A percentile compares a stretch with the other conserved stretches of the same genome.
These are phyloP conservation scores for Anethum foeniculum DNA, from an alignment of 140 eudicot species.

Conservation along the genomic window DNA sequence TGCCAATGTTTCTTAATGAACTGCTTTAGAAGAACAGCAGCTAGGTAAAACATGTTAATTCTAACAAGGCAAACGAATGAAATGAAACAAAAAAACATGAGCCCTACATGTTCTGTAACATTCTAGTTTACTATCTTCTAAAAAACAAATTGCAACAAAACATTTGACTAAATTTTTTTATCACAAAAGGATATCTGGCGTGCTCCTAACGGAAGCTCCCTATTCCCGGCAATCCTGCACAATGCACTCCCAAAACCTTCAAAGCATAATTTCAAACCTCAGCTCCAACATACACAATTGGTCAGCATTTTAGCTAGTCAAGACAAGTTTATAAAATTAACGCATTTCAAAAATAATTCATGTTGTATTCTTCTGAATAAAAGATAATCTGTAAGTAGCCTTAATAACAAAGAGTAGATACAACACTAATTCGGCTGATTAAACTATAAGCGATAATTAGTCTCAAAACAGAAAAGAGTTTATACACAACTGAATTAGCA, in stretches of 20 bases:
- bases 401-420: too few species aligned
- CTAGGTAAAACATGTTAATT: conserved; percentile 56
- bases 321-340: neutral
- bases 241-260: conserved; percentile 91
- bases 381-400: too few species aligned
- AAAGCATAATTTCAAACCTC: conserved; percentile 7
- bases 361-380: neutral
- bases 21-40: conserved; percentile 85
- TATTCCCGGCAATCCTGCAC: conserved; percentile 70
- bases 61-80: conserved; percentile 25
- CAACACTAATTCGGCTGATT: neutral
- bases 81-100: neutral
- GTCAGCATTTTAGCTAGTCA: neutral
- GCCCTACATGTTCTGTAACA: neutral
- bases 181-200: conserved; percentile 91
- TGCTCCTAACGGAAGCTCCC: conserved; percentile 71
- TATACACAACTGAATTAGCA: neutral
- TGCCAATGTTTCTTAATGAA: conserved; percentile 90
- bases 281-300: neutral
- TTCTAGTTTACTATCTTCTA: neutral
- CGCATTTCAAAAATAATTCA: neutral
- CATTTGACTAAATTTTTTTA: neutral
- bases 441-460: too few species aligned
- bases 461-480: too few species aligned
- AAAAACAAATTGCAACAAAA: neutral